Evolutionary conservation across 2,329 filamentous ascomycete genomes (phyloP), one percentile per base, ranked within the genome.

Genomic region (Colletotrichum liriopes): DNA sequence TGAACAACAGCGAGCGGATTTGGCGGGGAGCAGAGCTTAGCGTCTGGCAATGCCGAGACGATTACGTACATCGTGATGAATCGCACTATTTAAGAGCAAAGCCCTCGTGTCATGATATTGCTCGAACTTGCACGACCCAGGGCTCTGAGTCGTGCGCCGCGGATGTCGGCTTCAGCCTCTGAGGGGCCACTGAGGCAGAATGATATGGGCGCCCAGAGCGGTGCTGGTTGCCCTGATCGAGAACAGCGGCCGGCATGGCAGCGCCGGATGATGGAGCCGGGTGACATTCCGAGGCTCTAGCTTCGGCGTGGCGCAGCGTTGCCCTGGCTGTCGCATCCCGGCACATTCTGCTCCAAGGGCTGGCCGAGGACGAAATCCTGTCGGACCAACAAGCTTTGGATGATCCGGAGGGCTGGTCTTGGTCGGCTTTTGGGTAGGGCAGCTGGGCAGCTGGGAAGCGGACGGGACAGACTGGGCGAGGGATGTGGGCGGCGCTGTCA

Each of bases 231-330:
- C 26, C 59, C 70, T 72, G 59, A 69, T 59, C 12, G 39, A 72
- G 59, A 41, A 72, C 59, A 41, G 65, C 32, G 52, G 47, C 65
- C 69, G 59, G 69, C 65, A 60, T 72, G 52, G 65, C 59, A 55
- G 52, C 35, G 58, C 59, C 69, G 65, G 37, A 23, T 56, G 7
- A 64, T 72, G 65, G 65, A 64, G 58, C 59, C 45, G 69, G 52
- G 65, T 60, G 59, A 52, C 47, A 69, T 69, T 65, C 54, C 59
- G 60, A 72, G 59, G 65, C 43, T 61, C 47, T 47, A 45, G 63
- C 70, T 41, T 70, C 65, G 65, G 70, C 51, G 70, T 69, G 70
- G 70, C 70, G 70, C 70, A 69, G 65, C 60, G 52, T 60, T 35
- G 54, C 55, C 59, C 26, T 58, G 65, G 56, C 20, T 49, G 52